These are phyloP conservation scores for Irpex lacteus DNA, from an alignment of 1,284 basidiomycete species.

Conservation along the genomic window DNA sequence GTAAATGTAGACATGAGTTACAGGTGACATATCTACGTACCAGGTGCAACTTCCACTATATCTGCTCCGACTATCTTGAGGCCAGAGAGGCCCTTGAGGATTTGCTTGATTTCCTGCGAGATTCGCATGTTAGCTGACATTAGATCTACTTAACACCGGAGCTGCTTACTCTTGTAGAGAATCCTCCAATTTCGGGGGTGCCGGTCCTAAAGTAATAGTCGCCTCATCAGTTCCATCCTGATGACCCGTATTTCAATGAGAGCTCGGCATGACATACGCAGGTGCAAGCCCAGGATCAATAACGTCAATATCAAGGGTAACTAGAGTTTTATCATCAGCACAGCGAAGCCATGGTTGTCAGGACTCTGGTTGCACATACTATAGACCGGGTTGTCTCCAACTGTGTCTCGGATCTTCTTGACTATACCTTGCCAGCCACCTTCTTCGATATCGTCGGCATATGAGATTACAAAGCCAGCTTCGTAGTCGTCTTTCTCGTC, in stretches of 20 bases:
- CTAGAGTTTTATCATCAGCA: conserved; percentile 3
- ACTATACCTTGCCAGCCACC: conserved; percentile 32
- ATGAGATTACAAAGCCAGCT: conserved; percentile 33
- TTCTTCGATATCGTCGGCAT: conserved; percentile 34
- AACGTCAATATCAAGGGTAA: conserved; percentile 33
- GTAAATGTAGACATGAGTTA: too few relatives aligned
- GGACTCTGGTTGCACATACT: conserved; percentile 20
- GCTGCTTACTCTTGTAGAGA: conserved; percentile 31
- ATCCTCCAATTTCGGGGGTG: conserved; percentile 37
- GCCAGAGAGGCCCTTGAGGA: conserved; percentile 35
- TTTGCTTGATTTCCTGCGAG: conserved; percentile 36
- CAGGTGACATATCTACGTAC: conserved; percentile 12
- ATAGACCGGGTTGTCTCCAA: conserved; percentile 37
- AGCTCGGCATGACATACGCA: conserved; percentile 26
- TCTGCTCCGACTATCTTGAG: conserved; percentile 39
- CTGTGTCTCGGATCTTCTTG: conserved; percentile 30
- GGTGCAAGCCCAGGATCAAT: conserved; percentile 38
- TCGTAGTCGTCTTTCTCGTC: conserved; percentile 33
- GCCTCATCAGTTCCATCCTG: too few relatives aligned
- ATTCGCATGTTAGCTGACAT: not conserved
- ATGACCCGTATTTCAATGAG: too few relatives aligned
- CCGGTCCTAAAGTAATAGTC: conserved; percentile 28
- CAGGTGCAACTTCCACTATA: conserved; percentile 38
- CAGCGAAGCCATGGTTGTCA: too few relatives aligned
- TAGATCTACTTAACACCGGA: not conserved